Conservation (phyloP, 1,284 basidiomycete genomes). For the Pseudozyma flocculosa region DNA sequence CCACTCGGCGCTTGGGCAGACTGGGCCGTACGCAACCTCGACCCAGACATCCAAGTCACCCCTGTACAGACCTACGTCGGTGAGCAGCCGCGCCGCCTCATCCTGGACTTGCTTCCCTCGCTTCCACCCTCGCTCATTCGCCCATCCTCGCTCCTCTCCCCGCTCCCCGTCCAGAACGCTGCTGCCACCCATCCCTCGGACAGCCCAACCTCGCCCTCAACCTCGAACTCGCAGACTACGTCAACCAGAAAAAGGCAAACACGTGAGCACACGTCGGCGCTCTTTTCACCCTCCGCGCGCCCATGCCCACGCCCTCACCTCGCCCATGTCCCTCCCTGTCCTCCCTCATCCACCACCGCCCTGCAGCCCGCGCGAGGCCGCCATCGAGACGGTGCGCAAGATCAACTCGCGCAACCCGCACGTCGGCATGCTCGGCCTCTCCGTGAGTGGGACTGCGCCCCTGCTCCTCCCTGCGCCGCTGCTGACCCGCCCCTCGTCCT, state of each 20-base stretch:
- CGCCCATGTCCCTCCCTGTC: too few species aligned
- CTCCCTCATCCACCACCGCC: background rate
- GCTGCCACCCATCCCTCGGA: constrained; percentile 80
- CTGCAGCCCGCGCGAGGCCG: constrained; percentile 73
- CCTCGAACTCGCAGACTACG: constrained; percentile 87
- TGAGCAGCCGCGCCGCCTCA: constrained; percentile 2
- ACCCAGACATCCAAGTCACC: constrained; percentile 37
- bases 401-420: constrained; percentile 89
- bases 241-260: constrained; percentile 96
- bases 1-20: constrained; percentile 41
- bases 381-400: constrained; percentile 76
- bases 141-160: background rate
- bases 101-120: background rate
- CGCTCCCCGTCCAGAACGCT: constrained; percentile 64
- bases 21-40: constrained; percentile 46
- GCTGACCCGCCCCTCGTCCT: constrained; percentile 60
- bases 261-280: constrained; percentile 74
- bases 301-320: too few species aligned
- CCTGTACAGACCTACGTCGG: constrained; percentile 43
- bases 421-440: constrained; percentile 73
- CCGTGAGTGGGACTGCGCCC: constrained; percentile 30
- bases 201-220: constrained; percentile 90
- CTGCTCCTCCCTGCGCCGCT: constrained; percentile 58
- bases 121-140: too few species aligned
- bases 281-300: constrained; percentile 1